Conservation (phyloP, 169 alveolate species). For the Neospora caninum region DNA sequence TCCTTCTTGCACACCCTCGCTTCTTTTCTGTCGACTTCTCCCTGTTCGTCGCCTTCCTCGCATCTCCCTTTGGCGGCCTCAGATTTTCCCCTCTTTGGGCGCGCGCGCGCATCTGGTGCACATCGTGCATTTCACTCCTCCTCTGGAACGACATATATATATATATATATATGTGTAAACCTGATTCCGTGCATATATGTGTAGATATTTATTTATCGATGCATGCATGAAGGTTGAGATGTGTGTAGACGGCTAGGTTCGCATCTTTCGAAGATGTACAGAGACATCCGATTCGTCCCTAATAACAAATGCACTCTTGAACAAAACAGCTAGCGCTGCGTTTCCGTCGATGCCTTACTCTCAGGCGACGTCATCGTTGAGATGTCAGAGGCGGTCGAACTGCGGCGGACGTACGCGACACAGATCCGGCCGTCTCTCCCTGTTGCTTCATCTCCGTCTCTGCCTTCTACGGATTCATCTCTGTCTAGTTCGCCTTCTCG, state of each 20-base stretch:
- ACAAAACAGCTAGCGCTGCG: too few relatives aligned
- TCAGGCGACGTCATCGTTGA: conserved; percentile 32
- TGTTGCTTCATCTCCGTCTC: background rate
- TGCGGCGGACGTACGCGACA: conserved; percentile 41
- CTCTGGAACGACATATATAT: background rate
- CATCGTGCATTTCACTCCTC: background rate
- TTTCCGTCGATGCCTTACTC: too few relatives aligned
- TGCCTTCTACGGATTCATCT: background rate
- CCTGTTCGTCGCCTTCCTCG: too few relatives aligned
- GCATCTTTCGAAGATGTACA: background rate
- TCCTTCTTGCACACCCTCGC: too few relatives aligned
- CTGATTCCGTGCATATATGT: background rate
- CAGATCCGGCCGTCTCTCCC: background rate
- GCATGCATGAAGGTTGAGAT: background rate
- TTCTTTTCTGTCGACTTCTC: too few relatives aligned
- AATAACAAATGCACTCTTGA: too few relatives aligned
- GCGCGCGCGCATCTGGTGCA: too few relatives aligned
- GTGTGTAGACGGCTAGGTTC: background rate
- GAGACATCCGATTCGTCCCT: background rate
- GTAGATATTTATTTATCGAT: background rate
- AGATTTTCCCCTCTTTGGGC: too few relatives aligned
- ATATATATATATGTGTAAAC: too few relatives aligned
- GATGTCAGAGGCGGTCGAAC: conserved; percentile 21
- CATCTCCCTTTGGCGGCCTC: too few relatives aligned
- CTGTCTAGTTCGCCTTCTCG: background rate